These are phyloP conservation scores for Hemisphaericaspora subhashii DNA, from an alignment of 1,139 yeast species.

Conservation along the genomic window DNA sequence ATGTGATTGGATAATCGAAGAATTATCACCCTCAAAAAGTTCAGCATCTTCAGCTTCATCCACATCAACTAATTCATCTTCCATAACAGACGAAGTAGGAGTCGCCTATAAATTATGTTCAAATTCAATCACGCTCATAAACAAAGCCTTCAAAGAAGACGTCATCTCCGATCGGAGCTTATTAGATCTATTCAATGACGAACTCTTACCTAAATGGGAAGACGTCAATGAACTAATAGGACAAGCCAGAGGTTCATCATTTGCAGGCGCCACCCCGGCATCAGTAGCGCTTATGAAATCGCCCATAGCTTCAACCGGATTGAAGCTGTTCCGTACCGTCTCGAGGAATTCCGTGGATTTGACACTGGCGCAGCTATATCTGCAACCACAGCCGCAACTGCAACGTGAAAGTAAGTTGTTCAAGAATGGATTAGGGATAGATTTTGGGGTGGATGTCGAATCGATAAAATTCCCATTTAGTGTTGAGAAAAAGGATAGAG, in stretches of 20 bases:
- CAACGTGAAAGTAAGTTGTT: not conserved
- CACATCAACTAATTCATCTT: conserved; percentile 2
- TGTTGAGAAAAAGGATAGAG: conserved; percentile 31
- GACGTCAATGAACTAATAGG: conserved; percentile 25
- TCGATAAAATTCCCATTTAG: conserved; percentile 33
- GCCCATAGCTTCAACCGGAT: conserved; percentile 17
- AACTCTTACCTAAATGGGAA: conserved; percentile 34
- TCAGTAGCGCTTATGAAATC: not conserved
- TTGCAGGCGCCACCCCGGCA: no score
- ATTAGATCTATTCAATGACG: conserved; percentile 23
- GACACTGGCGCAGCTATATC: conserved; percentile 8
- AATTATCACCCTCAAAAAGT: conserved; percentile 17
- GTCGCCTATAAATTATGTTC: conserved; percentile 33
- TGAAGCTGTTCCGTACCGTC: conserved; percentile 20
- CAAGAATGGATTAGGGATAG: conserved; percentile 31
- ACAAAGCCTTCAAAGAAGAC: conserved; percentile 32
- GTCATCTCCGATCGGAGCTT: conserved; percentile 22
- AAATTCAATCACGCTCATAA: conserved; percentile 31
- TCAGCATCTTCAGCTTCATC: conserved; percentile 7
- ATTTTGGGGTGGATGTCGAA: conserved; percentile 38
- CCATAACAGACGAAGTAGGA: conserved; percentile 21
- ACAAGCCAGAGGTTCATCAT: conserved; percentile 3
- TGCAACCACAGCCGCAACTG: conserved; percentile 5
- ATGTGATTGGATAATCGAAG: conserved; percentile 26
- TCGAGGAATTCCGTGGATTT: conserved; percentile 10